phyloP scores from a whole-genome alignment of 176 grass and related monocot genomes.

The Phyllostachys edulis region DNA sequence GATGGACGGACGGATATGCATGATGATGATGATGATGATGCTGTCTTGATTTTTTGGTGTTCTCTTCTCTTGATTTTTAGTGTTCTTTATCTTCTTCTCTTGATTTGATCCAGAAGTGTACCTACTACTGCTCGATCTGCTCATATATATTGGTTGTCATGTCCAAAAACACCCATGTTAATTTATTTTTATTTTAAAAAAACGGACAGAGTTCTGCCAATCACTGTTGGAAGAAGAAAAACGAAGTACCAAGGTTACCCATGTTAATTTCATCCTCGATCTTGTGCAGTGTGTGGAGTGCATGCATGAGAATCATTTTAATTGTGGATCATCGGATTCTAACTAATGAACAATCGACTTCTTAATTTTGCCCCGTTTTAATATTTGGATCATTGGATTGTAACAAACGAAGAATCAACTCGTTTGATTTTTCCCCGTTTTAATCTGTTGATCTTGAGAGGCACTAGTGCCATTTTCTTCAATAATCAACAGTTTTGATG shows the following conservation, averaged over 20 bases:
- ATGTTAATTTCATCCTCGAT: neutral
- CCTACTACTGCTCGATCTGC: constrained; percentile 19
- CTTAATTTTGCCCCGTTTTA: neutral
- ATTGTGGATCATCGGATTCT: neutral
- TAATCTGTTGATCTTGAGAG: neutral
- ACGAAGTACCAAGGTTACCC: no score
- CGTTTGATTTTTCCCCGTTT: neutral
- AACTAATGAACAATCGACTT: neutral
- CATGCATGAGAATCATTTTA: neutral
- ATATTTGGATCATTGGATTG: neutral
- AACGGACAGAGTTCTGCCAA: no score
- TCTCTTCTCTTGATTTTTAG: constrained; percentile 11
- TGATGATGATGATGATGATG: constrained; percentile 4
- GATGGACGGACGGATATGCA: neutral
- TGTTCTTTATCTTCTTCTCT: neutral
- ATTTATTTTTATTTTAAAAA: no score
- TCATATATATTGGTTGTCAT: constrained; percentile 26
- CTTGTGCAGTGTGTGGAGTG: neutral
- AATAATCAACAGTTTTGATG: neutral
- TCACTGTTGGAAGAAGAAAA: no score
- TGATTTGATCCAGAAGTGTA: constrained; percentile 35
- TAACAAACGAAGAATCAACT: neutral
- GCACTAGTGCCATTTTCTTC: neutral
- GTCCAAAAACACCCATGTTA: neutral
- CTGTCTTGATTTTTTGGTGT: neutral